Evolutionary conservation across 371 early-diverging fungal species (phyloP).

Genomic region (Gilbertella persicaria): DNA sequence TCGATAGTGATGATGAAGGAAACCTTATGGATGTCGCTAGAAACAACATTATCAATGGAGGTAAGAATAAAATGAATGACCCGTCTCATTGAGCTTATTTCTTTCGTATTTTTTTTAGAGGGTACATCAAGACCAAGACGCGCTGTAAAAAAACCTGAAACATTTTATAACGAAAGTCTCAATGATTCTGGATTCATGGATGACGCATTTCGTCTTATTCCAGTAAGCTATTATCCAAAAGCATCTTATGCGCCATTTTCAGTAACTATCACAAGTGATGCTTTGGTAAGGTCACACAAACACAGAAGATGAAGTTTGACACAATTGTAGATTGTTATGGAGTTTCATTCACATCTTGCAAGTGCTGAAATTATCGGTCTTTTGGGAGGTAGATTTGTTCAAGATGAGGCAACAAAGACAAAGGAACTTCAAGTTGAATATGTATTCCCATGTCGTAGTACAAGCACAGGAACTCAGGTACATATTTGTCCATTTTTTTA

Average conservation of each 20-base stretch:
- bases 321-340: conserved; percentile 70
- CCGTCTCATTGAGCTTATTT: conserved; percentile 12
- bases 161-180: conserved; percentile 20
- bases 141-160: conserved; percentile 28
- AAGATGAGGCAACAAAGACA: conserved; percentile 33
- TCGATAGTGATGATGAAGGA: conserved; percentile 3
- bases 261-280: conserved; percentile 58
- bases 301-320: neutral
- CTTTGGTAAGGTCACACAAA: conserved; percentile 63
- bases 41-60: neutral
- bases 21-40: neutral
- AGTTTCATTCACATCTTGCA: conserved; percentile 83
- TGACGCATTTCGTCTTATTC: conserved; percentile 70
- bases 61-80: conserved; percentile 1
- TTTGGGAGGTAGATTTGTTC: conserved; percentile 70
- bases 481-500: neutral
- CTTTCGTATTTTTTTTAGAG: conserved; percentile 11
- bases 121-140: conserved; percentile 31
- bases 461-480: conserved; percentile 73
- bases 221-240: conserved; percentile 52
- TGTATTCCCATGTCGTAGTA: conserved; percentile 67
- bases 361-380: conserved; percentile 87
- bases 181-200: conserved; percentile 35
- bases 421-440: conserved; percentile 48
- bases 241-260: conserved; percentile 56